Evolutionary conservation across 306 rosid species (phyloP).

Genomic region (Vigna hirtella): DNA sequence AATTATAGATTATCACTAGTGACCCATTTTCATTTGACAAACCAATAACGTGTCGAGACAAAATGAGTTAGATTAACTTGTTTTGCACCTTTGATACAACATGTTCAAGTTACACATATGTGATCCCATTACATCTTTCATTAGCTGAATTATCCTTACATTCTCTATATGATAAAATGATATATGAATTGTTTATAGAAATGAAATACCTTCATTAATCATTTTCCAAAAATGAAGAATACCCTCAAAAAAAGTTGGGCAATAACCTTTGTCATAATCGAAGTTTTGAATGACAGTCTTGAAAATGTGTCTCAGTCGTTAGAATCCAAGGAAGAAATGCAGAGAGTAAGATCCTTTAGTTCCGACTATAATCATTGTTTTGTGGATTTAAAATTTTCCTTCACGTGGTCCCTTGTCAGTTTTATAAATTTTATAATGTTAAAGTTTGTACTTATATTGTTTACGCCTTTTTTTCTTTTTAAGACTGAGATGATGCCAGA

Average conservation of each 20-base stretch:
- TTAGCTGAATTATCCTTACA: too few species aligned
- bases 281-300: conserved; percentile 83
- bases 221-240: conserved; percentile 65
- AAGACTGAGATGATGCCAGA: conserved; percentile 83
- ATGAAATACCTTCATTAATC: too few species aligned
- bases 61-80: too few species aligned
- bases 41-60: too few species aligned
- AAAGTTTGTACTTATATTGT: conserved; percentile 1
- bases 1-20: too few species aligned
- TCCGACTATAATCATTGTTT: not conserved
- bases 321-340: too few species aligned
- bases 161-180: too few species aligned
- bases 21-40: too few species aligned
- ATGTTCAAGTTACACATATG: too few species aligned
- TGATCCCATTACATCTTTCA: too few species aligned
- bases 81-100: too few species aligned
- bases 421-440: not conserved
- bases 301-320: conserved; percentile 66
- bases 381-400: not conserved
- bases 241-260: conserved; percentile 90
- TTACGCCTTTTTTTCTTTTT: conserved; percentile 1
- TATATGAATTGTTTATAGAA: too few species aligned
- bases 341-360: not conserved
- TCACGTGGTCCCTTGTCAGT: not conserved
- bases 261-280: conserved; percentile 85